A percentile compares a stretch with the other conserved stretches of the same genome.
These are phyloP conservation scores for Aureobasidium sp. DNA, from an alignment of 2,329 filamentous ascomycete species.

Conservation along the genomic window DNA sequence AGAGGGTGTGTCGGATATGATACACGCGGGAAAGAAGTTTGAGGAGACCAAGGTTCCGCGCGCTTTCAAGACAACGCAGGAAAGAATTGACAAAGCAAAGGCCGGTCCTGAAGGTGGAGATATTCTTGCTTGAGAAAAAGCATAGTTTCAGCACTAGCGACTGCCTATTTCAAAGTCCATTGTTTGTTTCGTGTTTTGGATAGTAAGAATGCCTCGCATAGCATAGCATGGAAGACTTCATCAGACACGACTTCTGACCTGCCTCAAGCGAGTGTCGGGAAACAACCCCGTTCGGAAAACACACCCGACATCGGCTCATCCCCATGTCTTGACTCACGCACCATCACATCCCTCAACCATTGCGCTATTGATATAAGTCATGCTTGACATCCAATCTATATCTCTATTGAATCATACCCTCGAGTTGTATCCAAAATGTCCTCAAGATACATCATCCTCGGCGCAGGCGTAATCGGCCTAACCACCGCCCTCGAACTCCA, in stretches of 20 bases:
- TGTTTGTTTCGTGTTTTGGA: no score
- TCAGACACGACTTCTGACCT: neutral
- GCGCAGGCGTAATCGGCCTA: slow-evolving; percentile 52
- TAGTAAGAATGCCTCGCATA: neutral
- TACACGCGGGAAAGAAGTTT: slow-evolving; percentile 16
- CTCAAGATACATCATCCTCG: slow-evolving; percentile 26
- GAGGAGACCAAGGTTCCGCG: slow-evolving; percentile 14
- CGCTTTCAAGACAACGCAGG: slow-evolving; percentile 16
- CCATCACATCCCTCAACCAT: neutral
- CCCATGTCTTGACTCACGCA: neutral
- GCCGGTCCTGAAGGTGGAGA: slow-evolving; percentile 15
- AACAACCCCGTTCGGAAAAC: neutral
- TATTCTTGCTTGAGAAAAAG: slow-evolving; percentile 11
- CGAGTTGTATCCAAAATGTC: neutral
- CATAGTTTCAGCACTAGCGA: no score
- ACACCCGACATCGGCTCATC: neutral
- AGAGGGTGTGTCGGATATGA: slow-evolving; percentile 35
- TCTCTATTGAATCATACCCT: neutral
- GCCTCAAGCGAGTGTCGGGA: no score
- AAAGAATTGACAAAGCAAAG: slow-evolving; percentile 14
- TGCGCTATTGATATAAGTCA: neutral
- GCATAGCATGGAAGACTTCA: neutral
- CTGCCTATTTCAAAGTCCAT: no score
- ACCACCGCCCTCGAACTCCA: slow-evolving; percentile 51
- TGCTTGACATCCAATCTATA: neutral